Evolutionary conservation across 129 eudicot genomes (phyloP), one percentile per base, ranked within the genome.

Genomic region (Saposhnikovia divaricata): DNA sequence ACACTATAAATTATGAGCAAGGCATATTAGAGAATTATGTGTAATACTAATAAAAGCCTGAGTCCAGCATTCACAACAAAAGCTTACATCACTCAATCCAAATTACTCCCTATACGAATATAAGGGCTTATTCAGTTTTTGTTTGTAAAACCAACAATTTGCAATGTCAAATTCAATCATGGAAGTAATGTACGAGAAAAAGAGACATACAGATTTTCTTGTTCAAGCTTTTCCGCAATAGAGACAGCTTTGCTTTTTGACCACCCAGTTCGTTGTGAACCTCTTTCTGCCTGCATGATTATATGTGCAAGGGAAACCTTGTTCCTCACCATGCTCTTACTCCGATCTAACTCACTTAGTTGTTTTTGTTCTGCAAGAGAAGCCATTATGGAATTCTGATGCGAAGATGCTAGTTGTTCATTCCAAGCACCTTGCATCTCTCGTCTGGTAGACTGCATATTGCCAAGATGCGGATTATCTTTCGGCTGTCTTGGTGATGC

Each of bases 161-260:
- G 40, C 25, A 27, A 45, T n/a, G 40, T 27, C 46, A 45, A 25
- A 59, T 44, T 23, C 1, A 45, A 27, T 27, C 8, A 45, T 14
- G 40, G 77, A 16, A 73, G 51, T 19, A 50, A 80, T 63, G 59
- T 5, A 23, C 8, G 55, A 9, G 21, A 42, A 84, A 82, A 47
- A 78, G 73, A 66, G 47, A 84, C 97, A 6, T 87, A 94, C 98
- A 94, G 73, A 85, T 94, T 94, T 86, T 94, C 97, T 87, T 94
- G 96, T 85, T 91, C 98, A 59, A 94, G 98, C 86, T 94, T 94
- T 80, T 94, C 97, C 43, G 98, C 98, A 79, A 92, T 94, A 65
- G 98, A 94, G 77, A 89, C 88, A 16, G 97, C 97, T 85, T 89
- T 90, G 66, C 88, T 91, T 82, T 89, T 86, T 14, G 98, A 90